These are phyloP conservation scores for Aschersonia sp. DNA, from an alignment of 2,329 filamentous ascomycete genomes.

Conservation along the genomic window DNA sequence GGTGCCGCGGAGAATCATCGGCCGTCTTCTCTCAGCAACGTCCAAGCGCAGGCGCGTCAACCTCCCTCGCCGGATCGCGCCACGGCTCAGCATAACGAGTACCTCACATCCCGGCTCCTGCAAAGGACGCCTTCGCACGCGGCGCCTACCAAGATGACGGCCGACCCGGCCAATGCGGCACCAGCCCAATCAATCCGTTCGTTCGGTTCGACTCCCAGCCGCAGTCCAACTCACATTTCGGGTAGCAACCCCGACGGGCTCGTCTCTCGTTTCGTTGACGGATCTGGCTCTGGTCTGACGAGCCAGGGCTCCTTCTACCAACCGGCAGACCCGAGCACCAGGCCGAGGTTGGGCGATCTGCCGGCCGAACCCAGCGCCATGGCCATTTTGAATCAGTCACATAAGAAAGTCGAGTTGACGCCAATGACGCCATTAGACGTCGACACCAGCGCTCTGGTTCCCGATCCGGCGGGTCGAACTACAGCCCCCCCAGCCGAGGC, in stretches of 20 bases:
- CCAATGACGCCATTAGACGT: conserved; percentile 14
- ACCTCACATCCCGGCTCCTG: conserved; percentile 53
- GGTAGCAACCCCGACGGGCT: conserved; percentile 29
- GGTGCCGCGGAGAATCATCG: conserved; percentile 18
- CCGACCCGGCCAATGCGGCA: conserved; percentile 30
- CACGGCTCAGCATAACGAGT: conserved; percentile 41
- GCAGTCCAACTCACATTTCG: conserved; percentile 11
- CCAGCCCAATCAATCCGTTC: conserved; percentile 21
- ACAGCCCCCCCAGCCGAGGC: conserved; percentile 33
- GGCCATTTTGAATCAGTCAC: conserved; percentile 16
- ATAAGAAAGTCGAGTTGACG: conserved; percentile 8
- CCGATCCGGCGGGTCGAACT: conserved; percentile 24
- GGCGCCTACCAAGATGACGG: conserved; percentile 50
- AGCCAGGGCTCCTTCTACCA: conserved; percentile 39
- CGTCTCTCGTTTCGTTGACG: conserved; percentile 45
- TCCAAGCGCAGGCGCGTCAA: conserved; percentile 3
- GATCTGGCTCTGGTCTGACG: conserved; percentile 31
- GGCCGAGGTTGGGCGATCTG: conserved; percentile 15
- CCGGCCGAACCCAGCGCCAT: conserved; percentile 28
- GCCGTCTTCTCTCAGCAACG: conserved; percentile 17
- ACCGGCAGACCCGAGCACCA: conserved; percentile 14
- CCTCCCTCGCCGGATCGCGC: conserved; percentile 20
- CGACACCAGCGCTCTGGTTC: conserved; percentile 31
- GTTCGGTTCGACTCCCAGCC: conserved; percentile 12
- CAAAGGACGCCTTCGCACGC: conserved; percentile 48